These are phyloP conservation scores for Ophiocordyceps polyrhachis-furcata DNA, from an alignment of 2,329 filamentous ascomycete species.

Conservation along the genomic window DNA sequence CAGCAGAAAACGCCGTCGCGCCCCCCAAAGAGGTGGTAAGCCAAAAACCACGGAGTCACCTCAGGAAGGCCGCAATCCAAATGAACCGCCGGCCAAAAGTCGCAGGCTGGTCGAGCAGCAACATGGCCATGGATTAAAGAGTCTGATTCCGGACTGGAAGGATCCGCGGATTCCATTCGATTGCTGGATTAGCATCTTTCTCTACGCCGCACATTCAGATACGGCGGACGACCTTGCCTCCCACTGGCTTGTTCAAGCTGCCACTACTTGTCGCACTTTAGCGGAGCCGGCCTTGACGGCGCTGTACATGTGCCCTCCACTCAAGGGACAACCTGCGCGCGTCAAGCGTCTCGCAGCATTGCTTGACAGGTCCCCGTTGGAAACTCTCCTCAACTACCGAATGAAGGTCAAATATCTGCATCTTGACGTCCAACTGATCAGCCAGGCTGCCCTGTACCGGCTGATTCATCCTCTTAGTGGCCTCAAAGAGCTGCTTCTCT, in stretches of 20 bases:
- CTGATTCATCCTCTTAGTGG: constrained; percentile 47
- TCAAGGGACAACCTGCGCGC: constrained; percentile 27
- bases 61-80: not conserved
- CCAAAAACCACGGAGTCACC: not conserved
- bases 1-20: not conserved
- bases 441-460: constrained; percentile 20
- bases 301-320: constrained; percentile 50
- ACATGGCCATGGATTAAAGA: constrained; percentile 2
- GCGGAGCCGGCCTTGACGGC: constrained; percentile 54
- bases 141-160: constrained; percentile 33
- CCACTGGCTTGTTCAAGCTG: constrained; percentile 46
- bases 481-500: constrained; percentile 51
- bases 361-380: constrained; percentile 32
- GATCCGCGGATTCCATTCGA: constrained; percentile 41
- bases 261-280: constrained; percentile 44
- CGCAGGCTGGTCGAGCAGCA: constrained; percentile 1
- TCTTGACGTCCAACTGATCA: constrained; percentile 49
- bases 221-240: constrained; percentile 23
- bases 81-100: constrained; percentile 3
- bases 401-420: constrained; percentile 52
- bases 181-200: constrained; percentile 51
- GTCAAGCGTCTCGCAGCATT: constrained; percentile 27
- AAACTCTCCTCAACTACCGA: constrained; percentile 42
- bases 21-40: not conserved
- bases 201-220: constrained; percentile 38